phyloP scores from a whole-genome alignment of 2,329 filamentous ascomycete genomes.

The Exophiala sideris region DNA sequence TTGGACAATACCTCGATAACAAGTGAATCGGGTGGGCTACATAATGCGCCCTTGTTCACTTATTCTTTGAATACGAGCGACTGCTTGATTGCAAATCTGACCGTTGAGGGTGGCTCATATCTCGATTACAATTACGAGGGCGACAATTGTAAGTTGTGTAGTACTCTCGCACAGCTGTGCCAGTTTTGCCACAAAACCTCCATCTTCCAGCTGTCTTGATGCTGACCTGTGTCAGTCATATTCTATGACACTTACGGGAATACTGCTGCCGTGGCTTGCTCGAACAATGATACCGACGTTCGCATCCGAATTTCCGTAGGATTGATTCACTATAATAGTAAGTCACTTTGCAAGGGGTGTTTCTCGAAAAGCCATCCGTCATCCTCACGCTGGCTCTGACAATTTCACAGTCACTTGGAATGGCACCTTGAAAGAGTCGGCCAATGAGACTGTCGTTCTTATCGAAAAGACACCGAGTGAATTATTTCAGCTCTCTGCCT shows the following conservation, averaged over 20 bases:
- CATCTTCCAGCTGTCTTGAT: too few relatives aligned
- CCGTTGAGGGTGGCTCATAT: not conserved
- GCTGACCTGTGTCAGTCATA: too few relatives aligned
- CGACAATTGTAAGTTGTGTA: not conserved
- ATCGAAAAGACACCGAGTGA: not conserved
- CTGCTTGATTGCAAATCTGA: not conserved
- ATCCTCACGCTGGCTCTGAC: not conserved
- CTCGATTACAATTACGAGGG: slow-evolving; percentile 1
- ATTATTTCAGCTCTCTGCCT: not conserved
- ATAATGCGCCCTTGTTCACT: not conserved
- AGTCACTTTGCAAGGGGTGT: not conserved
- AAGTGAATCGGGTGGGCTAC: not conserved
- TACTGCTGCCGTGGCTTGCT: not conserved
- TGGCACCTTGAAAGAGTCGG: not conserved
- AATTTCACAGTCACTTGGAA: not conserved
- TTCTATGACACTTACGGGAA: slow-evolving; percentile 1
- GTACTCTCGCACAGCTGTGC: too few relatives aligned
- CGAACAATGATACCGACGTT: not conserved
- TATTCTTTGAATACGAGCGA: slow-evolving; percentile 1
- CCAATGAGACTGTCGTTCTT: not conserved
- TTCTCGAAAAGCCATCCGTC: too few relatives aligned
- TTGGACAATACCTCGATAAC: not conserved
- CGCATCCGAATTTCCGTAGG: slow-evolving; percentile 1
- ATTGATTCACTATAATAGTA: slow-evolving; percentile 2
- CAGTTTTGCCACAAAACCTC: too few relatives aligned